phyloP scores from a whole-genome alignment of 2,329 filamentous ascomycete species.

The Claviceps humidiphila region DNA sequence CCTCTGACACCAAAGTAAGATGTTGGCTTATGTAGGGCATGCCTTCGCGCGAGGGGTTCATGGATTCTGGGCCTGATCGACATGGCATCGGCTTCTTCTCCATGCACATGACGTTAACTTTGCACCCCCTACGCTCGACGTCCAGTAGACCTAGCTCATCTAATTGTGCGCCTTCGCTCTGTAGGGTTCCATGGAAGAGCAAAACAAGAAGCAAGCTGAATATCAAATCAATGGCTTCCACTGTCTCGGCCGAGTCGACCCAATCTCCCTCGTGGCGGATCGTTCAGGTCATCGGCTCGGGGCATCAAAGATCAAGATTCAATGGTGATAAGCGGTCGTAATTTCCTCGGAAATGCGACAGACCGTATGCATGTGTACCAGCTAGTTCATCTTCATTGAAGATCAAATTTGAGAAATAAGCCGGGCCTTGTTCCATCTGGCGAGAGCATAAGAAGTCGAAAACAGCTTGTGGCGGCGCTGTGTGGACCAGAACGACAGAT shows the following conservation, averaged over 20 bases:
- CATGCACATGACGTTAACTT: background rate
- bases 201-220: background rate
- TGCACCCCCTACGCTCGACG: background rate
- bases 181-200: background rate
- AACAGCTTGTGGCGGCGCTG: background rate
- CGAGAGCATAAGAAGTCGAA: background rate
- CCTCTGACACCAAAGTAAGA: background rate
- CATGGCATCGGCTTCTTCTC: background rate
- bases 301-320: too few species aligned
- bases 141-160: background rate
- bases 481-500: background rate
- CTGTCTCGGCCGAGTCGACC: background rate
- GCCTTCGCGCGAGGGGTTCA: too few species aligned
- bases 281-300: too few species aligned
- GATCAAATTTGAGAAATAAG: too few species aligned
- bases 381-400: too few species aligned
- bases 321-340: too few species aligned
- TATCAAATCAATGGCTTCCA: background rate
- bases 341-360: too few species aligned
- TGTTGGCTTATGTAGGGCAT: too few species aligned
- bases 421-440: too few species aligned
- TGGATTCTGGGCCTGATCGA: background rate
- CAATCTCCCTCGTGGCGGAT: background rate
- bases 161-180: background rate
- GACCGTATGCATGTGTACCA: too few species aligned